Percentiles rank a stretch among this genome's conserved stretches.
phyloP scores from a whole-genome alignment of 1,139 yeast species.

The Candida smagusa region DNA sequence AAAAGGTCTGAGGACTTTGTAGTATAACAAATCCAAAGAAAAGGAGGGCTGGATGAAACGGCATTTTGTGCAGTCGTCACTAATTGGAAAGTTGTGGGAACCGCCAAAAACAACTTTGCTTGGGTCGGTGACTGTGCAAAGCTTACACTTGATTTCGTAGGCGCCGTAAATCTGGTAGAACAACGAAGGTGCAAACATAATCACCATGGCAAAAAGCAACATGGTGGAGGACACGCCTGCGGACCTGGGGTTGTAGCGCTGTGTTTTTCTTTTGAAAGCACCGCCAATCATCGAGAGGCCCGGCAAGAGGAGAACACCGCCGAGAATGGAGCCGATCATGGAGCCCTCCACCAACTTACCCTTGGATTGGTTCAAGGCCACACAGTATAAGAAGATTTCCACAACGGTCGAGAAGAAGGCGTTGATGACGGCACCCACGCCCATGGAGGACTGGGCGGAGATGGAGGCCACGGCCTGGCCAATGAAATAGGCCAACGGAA shows the following conservation, averaged over 20 bases:
- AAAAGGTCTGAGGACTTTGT: conserved; percentile 70
- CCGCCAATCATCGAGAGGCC: conserved; percentile 98
- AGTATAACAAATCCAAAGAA: conserved; percentile 61
- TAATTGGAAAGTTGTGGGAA: neutral
- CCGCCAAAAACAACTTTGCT: neutral
- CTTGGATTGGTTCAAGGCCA: conserved; percentile 81
- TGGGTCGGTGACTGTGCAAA: conserved; percentile 1
- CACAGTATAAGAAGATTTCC: conserved; percentile 88
- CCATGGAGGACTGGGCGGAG: conserved; percentile 98
- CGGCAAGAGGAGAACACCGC: conserved; percentile 87
- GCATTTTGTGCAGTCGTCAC: conserved; percentile 62
- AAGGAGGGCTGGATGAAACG: conserved; percentile 78
- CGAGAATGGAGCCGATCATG: conserved; percentile 91
- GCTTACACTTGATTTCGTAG: conserved; percentile 69
- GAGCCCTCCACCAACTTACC: conserved; percentile 94
- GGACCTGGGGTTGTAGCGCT: conserved; percentile 89
- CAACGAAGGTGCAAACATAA: conserved; percentile 90
- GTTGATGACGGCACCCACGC: conserved; percentile 97
- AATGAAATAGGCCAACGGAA: conserved; percentile 93
- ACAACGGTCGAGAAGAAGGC: conserved; percentile 97
- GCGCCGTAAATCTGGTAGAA: conserved; percentile 90
- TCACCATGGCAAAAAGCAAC: conserved; percentile 86
- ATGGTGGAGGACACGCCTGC: conserved; percentile 98
- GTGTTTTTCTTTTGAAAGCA: conserved; percentile 86
- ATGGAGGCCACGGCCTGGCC: conserved; percentile 99